Evolutionary conservation across 768 basidiomycete species (phyloP).

Genomic region (Boletus rufocinnamomeus): DNA sequence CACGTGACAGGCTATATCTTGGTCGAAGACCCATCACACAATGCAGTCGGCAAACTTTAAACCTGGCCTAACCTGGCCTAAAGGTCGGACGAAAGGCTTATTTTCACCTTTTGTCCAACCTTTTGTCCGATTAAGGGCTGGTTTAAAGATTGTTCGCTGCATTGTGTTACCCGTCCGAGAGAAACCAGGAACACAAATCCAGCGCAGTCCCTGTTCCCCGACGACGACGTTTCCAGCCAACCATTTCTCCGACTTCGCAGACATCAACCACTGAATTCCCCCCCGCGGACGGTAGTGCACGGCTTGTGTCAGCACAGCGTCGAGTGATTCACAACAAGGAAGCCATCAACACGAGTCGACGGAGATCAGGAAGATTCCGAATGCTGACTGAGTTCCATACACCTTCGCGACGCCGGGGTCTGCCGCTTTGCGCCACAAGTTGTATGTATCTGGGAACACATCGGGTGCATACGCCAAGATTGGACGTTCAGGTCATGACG

Average conservation of each 20-base stretch:
- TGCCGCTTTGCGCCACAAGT: conserved; percentile 87
- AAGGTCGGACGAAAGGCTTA: too few relatives aligned
- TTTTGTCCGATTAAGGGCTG: too few relatives aligned
- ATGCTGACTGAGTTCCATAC: conserved; percentile 74
- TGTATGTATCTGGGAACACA: conserved; percentile 85
- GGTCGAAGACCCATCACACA: too few relatives aligned
- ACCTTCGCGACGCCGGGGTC: conserved; percentile 76
- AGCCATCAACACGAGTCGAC: conserved; percentile 1
- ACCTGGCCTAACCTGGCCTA: too few relatives aligned
- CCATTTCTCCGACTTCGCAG: conserved; percentile 94
- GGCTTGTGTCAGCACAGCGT: conserved; percentile 58
- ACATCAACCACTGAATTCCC: conserved; percentile 84
- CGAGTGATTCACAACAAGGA: conserved; percentile 40
- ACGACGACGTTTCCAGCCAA: conserved; percentile 69
- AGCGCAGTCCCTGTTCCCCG: too few relatives aligned
- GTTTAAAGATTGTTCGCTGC: too few relatives aligned
- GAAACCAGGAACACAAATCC: too few relatives aligned
- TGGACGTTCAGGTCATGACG: conserved; percentile 27
- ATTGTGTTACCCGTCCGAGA: too few relatives aligned
- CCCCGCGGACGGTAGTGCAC: conserved; percentile 74
- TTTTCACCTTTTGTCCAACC: too few relatives aligned
- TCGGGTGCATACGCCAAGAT: conserved; percentile 89
- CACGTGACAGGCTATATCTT: too few relatives aligned
- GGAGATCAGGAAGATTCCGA: background rate
- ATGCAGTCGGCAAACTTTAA: too few relatives aligned